These are phyloP conservation scores for Cytospora leucostoma DNA, from an alignment of 2,329 filamentous ascomycete species.

Conservation along the genomic window DNA sequence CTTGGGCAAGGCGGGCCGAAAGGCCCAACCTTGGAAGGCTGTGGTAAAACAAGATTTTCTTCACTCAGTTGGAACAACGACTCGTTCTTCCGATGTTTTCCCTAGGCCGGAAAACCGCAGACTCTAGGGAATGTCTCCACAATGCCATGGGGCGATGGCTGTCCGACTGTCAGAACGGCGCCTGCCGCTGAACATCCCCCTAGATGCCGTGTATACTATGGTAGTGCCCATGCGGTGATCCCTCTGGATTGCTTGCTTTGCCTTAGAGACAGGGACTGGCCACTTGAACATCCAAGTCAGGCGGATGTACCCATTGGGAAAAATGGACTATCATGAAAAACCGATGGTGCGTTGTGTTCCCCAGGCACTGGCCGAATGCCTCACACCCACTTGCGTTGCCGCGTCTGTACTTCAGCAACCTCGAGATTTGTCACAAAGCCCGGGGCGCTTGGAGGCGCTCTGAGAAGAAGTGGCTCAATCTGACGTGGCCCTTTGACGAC, in stretches of 20 bases:
- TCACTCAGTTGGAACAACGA: background rate
- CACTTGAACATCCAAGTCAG: background rate
- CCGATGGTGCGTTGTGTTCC: background rate
- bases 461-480: background rate
- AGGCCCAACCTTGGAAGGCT: conserved; percentile 10
- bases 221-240: conserved; percentile 10
- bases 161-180: background rate
- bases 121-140: background rate
- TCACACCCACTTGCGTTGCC: background rate
- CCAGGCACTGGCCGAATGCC: background rate
- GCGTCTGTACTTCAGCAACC: background rate
- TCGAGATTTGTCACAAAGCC: background rate
- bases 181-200: conserved; percentile 6
- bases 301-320: background rate
- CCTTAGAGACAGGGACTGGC: background rate
- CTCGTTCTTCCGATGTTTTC: background rate
- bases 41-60: conserved; percentile 19
- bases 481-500: background rate
- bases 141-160: background rate
- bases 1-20: conserved; percentile 13
- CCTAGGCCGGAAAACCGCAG: background rate
- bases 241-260: conserved; percentile 7
- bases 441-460: background rate
- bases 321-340: background rate
- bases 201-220: conserved; percentile 7